Percentiles rank a stretch among this genome's conserved stretches.
Evolutionary conservation across 169 alveolate species (phyloP).

Genomic region (Miamiensis avidus): DNA sequence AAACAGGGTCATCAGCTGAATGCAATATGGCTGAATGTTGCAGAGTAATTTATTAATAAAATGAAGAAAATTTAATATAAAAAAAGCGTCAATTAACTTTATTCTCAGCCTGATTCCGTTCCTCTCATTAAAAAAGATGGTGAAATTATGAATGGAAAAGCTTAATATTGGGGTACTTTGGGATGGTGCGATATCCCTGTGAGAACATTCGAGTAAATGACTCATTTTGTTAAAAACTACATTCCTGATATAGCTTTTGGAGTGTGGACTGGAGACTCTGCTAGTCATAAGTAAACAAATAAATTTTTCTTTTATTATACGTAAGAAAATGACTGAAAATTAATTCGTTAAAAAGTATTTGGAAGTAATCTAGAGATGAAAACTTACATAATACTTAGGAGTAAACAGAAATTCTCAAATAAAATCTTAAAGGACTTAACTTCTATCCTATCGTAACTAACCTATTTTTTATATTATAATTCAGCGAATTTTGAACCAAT

Average conservation of each 20-base stretch:
- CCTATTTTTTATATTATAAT: no score
- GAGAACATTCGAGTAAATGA: conserved; percentile 34
- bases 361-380: not conserved
- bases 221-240: conserved; percentile 7
- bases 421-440: no score
- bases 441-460: not conserved
- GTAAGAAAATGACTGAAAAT: no score
- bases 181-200: conserved; percentile 38
- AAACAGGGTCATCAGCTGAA: not conserved
- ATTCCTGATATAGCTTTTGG: conserved; percentile 40
- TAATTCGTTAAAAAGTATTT: not conserved
- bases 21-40: not conserved
- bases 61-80: no score
- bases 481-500: no score
- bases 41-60: not conserved
- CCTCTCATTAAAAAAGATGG: not conserved
- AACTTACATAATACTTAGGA: not conserved
- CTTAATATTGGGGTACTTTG: conserved; percentile 55
- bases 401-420: not conserved
- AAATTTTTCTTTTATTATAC: no score
- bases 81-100: no score
- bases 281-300: conserved; percentile 49
- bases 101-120: not conserved
- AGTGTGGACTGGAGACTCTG: conserved; percentile 69
- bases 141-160: conserved; percentile 1